Evolutionary conservation across 2,329 filamentous ascomycete genomes (phyloP).

Genomic region (Neopestalotiopsis clavispora): DNA sequence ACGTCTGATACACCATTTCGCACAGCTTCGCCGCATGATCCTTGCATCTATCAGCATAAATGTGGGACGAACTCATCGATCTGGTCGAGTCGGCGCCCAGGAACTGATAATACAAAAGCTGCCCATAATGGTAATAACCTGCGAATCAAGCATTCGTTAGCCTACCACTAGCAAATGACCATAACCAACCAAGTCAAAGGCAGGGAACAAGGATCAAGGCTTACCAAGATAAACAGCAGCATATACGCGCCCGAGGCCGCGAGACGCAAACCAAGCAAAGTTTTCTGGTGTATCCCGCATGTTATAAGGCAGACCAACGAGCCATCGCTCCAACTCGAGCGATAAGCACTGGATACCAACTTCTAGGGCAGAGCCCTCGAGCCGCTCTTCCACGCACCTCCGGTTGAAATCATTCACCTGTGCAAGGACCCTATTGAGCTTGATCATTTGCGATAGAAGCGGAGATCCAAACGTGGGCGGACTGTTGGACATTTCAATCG

Average conservation of each 20-base stretch:
- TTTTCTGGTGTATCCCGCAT: constrained; percentile 45
- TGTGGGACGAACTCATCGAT: constrained; percentile 28
- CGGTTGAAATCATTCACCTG: constrained; percentile 45
- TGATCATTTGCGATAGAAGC: constrained; percentile 43
- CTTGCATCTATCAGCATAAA: constrained; percentile 46
- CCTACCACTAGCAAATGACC: not conserved
- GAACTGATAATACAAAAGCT: constrained; percentile 53
- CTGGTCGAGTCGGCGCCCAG: constrained; percentile 29
- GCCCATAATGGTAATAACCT: constrained; percentile 48
- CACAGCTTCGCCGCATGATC: constrained; percentile 43
- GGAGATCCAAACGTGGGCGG: constrained; percentile 24
- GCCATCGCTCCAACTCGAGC: constrained; percentile 40
- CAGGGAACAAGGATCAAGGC: not conserved
- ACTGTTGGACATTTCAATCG: not conserved
- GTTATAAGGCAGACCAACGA: constrained; percentile 36
- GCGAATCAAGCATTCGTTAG: not conserved
- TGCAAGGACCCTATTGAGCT: constrained; percentile 42
- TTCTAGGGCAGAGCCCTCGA: constrained; percentile 24
- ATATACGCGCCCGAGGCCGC: constrained; percentile 47
- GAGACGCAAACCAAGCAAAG: constrained; percentile 38
- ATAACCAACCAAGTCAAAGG: not conserved
- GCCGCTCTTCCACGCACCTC: constrained; percentile 32
- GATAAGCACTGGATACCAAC: constrained; percentile 35
- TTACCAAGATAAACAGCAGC: constrained; percentile 47
- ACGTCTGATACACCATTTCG: constrained; percentile 44